Conservation (phyloP, 306 rosid genomes). For the Prunus salicina region DNA sequence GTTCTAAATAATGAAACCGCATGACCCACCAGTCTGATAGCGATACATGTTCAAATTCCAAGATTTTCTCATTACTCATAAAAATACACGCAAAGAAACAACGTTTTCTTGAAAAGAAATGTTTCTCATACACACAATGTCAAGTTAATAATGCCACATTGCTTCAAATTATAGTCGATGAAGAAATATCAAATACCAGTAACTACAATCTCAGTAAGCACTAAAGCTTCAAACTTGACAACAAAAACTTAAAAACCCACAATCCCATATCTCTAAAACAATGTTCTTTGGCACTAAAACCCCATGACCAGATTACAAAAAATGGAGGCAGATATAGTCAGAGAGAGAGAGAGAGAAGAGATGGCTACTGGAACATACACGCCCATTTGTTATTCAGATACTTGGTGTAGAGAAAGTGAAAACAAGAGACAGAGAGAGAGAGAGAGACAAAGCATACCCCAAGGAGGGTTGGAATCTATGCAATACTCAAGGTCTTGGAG, state of each 20-base stretch:
- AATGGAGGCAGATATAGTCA: background rate
- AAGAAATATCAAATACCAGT: constrained; percentile 2
- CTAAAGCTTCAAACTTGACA: background rate
- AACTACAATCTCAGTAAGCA: background rate
- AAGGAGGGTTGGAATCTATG: constrained; percentile 97
- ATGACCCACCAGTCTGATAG: constrained; percentile 27
- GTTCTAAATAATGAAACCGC: background rate
- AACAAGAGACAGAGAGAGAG: background rate
- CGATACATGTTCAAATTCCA: constrained; percentile 30
- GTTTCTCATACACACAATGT: constrained; percentile 5
- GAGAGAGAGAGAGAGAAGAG: background rate
- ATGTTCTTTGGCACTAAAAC: background rate
- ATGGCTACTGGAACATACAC: constrained; percentile 2
- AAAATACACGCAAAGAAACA: background rate
- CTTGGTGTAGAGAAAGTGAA: background rate
- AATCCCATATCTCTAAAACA: constrained; percentile 3
- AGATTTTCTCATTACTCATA: background rate
- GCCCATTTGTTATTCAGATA: constrained; percentile 18
- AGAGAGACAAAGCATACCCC: constrained; percentile 56
- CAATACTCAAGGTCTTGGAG: constrained; percentile 98
- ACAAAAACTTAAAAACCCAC: background rate
- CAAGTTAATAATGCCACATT: constrained; percentile 22
- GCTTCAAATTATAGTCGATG: background rate
- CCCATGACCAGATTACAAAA: background rate
- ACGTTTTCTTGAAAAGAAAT: background rate